Evolutionary conservation across 139 green algal genomes (phyloP).

Genomic region (Ostreobium quekettii): DNA sequence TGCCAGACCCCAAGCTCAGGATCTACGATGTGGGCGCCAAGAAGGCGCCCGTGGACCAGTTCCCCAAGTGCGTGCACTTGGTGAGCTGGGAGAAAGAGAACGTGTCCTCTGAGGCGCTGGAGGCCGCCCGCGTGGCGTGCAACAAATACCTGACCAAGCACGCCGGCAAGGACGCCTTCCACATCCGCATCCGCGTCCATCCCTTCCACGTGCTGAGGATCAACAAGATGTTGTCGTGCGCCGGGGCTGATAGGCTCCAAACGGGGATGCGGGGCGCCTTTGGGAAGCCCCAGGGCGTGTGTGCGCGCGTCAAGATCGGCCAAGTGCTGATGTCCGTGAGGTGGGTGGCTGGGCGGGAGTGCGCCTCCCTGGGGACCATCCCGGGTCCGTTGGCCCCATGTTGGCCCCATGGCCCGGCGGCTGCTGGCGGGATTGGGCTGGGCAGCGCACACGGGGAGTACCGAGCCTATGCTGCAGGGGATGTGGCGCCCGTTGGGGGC

Average conservation of each 20-base stretch:
- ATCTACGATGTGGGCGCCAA: constrained; percentile 98
- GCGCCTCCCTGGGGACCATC: no score
- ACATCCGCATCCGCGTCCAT: constrained; percentile 96
- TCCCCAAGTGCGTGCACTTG: constrained; percentile 93
- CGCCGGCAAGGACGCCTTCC: constrained; percentile 96
- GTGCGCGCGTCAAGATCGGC: constrained; percentile 89
- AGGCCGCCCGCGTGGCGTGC: constrained; percentile 93
- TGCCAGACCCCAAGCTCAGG: constrained; percentile 98
- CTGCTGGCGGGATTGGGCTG: no score
- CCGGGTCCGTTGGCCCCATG: no score
- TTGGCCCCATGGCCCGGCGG: no score
- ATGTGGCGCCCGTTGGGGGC: background rate
- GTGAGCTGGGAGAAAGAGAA: constrained; percentile 94
- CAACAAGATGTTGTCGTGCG: constrained; percentile 99
- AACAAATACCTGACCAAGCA: constrained; percentile 99
- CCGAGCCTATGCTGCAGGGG: no score
- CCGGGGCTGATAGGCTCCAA: constrained; percentile 96
- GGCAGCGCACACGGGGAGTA: no score
- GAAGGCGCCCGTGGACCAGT: constrained; percentile 83
- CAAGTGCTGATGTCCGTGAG: constrained; percentile 94
- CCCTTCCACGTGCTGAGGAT: constrained; percentile 99
- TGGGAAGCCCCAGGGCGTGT: constrained; percentile 88
- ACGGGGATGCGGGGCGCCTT: constrained; percentile 98
- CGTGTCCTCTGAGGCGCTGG: constrained; percentile 78
- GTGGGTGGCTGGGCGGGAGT: constrained; percentile 2